Conservation (phyloP, 176 grass and related monocot species). For the Ampelocalamus luodianensis region DNA sequence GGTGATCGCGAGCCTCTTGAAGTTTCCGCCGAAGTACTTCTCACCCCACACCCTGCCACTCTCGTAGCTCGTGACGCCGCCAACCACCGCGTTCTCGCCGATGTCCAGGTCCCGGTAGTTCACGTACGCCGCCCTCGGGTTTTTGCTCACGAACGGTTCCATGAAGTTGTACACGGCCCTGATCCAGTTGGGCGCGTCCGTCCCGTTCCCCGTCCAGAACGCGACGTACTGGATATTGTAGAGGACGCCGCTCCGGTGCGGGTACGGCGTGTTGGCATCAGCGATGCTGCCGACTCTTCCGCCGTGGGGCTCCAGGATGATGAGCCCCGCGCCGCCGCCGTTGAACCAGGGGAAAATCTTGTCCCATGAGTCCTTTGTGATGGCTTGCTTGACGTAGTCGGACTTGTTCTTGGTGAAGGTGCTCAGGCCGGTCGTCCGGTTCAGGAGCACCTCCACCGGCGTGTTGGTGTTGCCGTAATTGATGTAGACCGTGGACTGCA, state of each 20-base stretch:
- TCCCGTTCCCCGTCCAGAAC: neutral
- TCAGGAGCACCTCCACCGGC: constrained; percentile 23
- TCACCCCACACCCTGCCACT: constrained; percentile 51
- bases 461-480: neutral
- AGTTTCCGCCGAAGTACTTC: constrained; percentile 54
- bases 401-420: constrained; percentile 33
- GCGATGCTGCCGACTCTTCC: constrained; percentile 16
- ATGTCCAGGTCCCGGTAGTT: constrained; percentile 60
- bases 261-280: constrained; percentile 28
- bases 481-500: constrained; percentile 50
- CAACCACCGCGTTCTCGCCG: constrained; percentile 42
- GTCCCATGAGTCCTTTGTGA: neutral
- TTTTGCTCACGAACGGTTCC: constrained; percentile 45
- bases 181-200: constrained; percentile 31
- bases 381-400: constrained; percentile 46
- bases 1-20: constrained; percentile 38
- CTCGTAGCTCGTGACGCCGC: constrained; percentile 40
- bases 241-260: constrained; percentile 41
- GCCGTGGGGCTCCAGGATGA: constrained; percentile 44
- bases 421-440: neutral
- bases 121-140: constrained; percentile 46
- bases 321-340: constrained; percentile 1
- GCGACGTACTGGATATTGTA: constrained; percentile 53
- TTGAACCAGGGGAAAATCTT: constrained; percentile 25
- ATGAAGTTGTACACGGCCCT: constrained; percentile 29